Conservation (phyloP, 208 protist genomes). For the Leishmania mexicana region DNA sequence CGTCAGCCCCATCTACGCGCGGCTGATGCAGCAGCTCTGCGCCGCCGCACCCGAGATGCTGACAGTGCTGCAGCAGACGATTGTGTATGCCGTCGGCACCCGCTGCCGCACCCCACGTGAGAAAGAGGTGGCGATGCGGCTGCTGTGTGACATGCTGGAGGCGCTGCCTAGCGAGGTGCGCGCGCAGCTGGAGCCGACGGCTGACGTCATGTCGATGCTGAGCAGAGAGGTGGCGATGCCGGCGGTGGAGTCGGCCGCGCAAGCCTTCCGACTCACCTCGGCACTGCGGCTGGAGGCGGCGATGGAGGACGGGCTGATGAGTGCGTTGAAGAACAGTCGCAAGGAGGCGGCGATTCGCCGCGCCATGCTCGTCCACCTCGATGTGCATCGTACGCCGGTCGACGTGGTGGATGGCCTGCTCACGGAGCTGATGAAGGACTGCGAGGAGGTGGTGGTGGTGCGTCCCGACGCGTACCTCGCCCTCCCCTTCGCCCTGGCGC, state of each 20-base stretch:
- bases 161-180: constrained; percentile 27
- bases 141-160: constrained; percentile 57
- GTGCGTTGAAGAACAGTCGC: constrained; percentile 58
- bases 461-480: constrained; percentile 87
- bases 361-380: constrained; percentile 68
- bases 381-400: constrained; percentile 34
- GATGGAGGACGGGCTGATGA: constrained; percentile 54
- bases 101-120: constrained; percentile 74
- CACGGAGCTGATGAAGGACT: constrained; percentile 60
- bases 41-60: constrained; percentile 26
- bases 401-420: constrained; percentile 46
- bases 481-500: constrained; percentile 46
- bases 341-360: constrained; percentile 62
- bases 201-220: constrained; percentile 49
- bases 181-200: constrained; percentile 8
- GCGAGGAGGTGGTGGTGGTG: constrained; percentile 73
- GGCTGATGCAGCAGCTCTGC: constrained; percentile 46
- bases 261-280: constrained; percentile 65
- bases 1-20: constrained; percentile 46
- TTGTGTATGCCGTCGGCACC: constrained; percentile 47
- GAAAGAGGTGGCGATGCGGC: constrained; percentile 67
- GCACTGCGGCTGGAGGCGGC: constrained; percentile 45
- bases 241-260: constrained; percentile 50
- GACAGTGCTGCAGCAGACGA: constrained; percentile 43
- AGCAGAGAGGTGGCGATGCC: constrained; percentile 69